Conservation (phyloP, 2,329 filamentous ascomycete species). For the Talaromyces atroroseus region DNA sequence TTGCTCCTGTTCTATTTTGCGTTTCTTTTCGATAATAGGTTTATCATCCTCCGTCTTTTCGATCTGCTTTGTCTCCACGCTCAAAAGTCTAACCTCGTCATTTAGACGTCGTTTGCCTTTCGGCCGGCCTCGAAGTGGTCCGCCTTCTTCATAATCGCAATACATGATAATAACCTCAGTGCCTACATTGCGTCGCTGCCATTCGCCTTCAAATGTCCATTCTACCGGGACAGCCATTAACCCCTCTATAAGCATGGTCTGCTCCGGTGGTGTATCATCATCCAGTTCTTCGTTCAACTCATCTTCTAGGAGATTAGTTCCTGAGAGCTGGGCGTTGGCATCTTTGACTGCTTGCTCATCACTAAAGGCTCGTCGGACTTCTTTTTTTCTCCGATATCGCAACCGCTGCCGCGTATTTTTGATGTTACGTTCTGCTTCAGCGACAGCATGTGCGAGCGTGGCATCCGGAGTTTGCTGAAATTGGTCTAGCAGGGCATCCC, state of each 20-base stretch:
- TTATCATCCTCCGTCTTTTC: neutral
- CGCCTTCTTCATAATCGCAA: slow-evolving; percentile 16
- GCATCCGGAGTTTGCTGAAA: slow-evolving; percentile 7
- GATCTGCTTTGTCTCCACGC: too few relatives aligned
- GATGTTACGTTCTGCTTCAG: slow-evolving; percentile 14
- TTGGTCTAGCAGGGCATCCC: slow-evolving; percentile 10
- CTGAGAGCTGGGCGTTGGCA: slow-evolving; percentile 15
- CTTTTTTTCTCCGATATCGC: slow-evolving; percentile 12
- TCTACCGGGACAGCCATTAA: neutral
- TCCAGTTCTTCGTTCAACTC: neutral
- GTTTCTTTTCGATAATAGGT: slow-evolving; percentile 10
- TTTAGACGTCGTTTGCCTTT: slow-evolving; percentile 12
- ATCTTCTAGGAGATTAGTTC: slow-evolving; percentile 11
- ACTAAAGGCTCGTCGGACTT: slow-evolving; percentile 14
- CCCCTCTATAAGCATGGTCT: neutral
- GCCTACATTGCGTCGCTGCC: neutral
- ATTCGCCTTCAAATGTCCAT: slow-evolving; percentile 6
- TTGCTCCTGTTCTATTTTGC: slow-evolving; percentile 5
- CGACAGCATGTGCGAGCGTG: slow-evolving; percentile 9
- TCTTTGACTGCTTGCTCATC: slow-evolving; percentile 17
- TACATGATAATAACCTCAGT: neutral
- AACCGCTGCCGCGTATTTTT: slow-evolving; percentile 14
- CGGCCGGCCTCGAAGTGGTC: slow-evolving; percentile 17
- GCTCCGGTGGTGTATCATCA: neutral
- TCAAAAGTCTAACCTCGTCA: neutral